Evolutionary conservation across 2,329 filamentous ascomycete species (phyloP).

Genomic region (Escovopsis sp.): DNA sequence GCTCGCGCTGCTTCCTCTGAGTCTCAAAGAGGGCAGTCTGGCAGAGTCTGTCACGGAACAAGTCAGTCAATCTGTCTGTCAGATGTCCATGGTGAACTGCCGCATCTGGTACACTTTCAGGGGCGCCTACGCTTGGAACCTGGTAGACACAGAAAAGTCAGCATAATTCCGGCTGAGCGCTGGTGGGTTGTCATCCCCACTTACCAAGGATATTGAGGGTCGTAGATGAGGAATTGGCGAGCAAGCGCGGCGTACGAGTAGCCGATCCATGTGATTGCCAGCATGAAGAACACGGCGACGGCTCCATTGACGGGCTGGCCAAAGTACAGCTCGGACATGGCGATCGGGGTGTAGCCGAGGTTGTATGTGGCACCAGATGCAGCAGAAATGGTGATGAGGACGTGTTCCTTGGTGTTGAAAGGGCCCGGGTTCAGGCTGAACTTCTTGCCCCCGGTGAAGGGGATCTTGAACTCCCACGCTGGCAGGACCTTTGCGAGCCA

Average conservation of each 20-base stretch:
- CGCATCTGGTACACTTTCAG: too few relatives aligned
- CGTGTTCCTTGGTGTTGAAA: constrained; percentile 42
- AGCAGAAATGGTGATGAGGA: constrained; percentile 38
- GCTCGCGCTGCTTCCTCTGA: constrained; percentile 34
- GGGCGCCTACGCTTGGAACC: constrained; percentile 29
- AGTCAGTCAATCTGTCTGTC: neutral
- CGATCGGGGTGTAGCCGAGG: constrained; percentile 34
- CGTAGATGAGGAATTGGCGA: constrained; percentile 40
- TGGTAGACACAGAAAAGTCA: neutral
- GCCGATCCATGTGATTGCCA: constrained; percentile 38
- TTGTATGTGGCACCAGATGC: constrained; percentile 38
- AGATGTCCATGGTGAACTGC: too few relatives aligned
- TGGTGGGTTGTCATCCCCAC: neutral
- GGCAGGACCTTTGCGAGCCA: constrained; percentile 37
- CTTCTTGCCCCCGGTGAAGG: constrained; percentile 27
- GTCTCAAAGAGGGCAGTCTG: constrained; percentile 45
- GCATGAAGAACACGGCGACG: constrained; percentile 45
- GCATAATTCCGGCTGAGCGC: neutral
- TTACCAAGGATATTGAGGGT: constrained; percentile 26
- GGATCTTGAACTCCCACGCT: constrained; percentile 28
- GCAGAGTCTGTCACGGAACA: constrained; percentile 22
- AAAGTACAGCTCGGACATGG: constrained; percentile 41
- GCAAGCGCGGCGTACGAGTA: constrained; percentile 44
- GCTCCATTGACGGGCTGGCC: constrained; percentile 33
- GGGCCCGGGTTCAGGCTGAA: constrained; percentile 42